Percentiles rank a stretch among this genome's conserved stretches.
phyloP scores from a whole-genome alignment of 495 filamentous ascomycete genomes.

The Neurospora cerealis region DNA sequence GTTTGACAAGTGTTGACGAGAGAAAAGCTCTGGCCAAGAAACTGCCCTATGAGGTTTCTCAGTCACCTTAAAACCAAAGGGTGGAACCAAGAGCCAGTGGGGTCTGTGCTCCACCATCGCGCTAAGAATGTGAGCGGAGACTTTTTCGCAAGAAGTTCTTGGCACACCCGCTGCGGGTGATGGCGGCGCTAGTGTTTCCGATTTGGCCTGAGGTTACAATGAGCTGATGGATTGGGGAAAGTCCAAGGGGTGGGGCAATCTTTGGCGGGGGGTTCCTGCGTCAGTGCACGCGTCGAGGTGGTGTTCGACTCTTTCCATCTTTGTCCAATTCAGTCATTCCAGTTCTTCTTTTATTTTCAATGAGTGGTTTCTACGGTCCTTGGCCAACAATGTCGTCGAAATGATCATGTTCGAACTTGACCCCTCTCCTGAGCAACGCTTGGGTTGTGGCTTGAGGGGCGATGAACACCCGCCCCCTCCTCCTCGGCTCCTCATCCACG shows the following conservation, averaged over 20 bases:
- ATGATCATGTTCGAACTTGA: background rate
- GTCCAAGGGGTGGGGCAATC: background rate
- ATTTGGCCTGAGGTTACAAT: conserved; percentile 6
- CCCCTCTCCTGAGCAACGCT: background rate
- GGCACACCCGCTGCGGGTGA: conserved; percentile 4
- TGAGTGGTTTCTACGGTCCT: background rate
- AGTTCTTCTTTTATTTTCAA: background rate
- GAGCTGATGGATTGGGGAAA: background rate
- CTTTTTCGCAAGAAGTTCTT: background rate
- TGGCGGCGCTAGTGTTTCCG: conserved; percentile 22
- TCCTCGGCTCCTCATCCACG: background rate
- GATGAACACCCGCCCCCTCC: background rate
- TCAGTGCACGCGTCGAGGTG: background rate
- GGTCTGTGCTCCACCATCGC: background rate
- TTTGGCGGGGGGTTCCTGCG: background rate
- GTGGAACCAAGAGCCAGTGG: background rate
- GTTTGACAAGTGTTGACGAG: background rate
- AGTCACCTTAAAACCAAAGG: background rate
- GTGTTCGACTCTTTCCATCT: background rate
- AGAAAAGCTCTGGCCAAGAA: background rate
- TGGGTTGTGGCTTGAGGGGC: background rate
- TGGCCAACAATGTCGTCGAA: background rate
- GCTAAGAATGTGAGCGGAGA: background rate
- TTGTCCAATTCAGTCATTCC: background rate
- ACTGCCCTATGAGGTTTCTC: background rate